Base-by-base conservation (phyloP, 2,329 filamentous ascomycete genomes). In the Geosmithia morbida region DNA sequence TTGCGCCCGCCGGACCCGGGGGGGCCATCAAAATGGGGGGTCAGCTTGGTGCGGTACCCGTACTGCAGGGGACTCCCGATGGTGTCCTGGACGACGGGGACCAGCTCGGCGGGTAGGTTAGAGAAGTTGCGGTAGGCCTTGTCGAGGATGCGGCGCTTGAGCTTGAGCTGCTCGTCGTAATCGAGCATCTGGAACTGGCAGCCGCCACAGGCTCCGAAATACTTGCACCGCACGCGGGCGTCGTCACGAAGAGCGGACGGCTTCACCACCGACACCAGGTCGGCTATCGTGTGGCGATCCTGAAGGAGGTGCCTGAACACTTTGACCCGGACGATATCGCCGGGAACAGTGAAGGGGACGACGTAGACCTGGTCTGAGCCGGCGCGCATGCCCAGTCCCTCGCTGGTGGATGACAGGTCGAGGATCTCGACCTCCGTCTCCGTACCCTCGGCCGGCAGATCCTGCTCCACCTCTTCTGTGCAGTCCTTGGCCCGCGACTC, bases 171-270 rank as follows among this genome's bases (percentile, higher is more conserved):
- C 56, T 88, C 84, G 29, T 75, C 66, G 63, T 97, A 97, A 48
- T 87, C 79, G 52, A 98, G 77, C 87, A 97, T 96, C 68, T 98
- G 92, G 63, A 97, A 89, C 66, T 98, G 92, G 61, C 92, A 98
- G 30, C 92, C 92, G 10, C 84, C 86, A 65, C 92, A 98, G 48
- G 73, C 75, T 41, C 79, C 70, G 59, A 98, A 98, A 70, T 98
- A 97, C 56, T 78, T 75, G 69, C 92, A 98, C 48, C 74, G 74
- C 55, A 94, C 74, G 19, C 85, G 78, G 39, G 74, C 72, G 57
- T 92, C 85, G 56, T 95, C 83, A 56, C 92, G 83, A 48, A 83
- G 70, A 1, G 80, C 74, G 0, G 86, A 88, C 0, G 89, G 81
- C 49, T 75, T 77, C 37, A 81, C 67, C 41, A 97, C 76, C 50